Base-by-base conservation (phyloP, 1,284 basidiomycete genomes). In the Puccinia hordei region DNA sequence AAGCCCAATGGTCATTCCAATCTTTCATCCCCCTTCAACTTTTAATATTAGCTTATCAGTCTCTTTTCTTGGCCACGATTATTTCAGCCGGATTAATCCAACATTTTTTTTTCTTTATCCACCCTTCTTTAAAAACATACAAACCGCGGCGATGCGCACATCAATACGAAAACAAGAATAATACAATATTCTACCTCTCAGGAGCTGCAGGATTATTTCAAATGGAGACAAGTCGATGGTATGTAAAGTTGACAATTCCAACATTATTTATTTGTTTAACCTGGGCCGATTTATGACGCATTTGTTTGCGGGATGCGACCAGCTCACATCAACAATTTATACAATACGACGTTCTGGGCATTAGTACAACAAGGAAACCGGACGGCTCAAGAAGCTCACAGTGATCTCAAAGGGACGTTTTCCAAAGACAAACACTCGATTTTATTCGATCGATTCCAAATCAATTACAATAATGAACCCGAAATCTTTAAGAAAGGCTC, bases 311-410 rank as follows among this genome's bases (percentile, higher is more conserved):
- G 15, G 33, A 63, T 13, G 33, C 81, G 41, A 19, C 8, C 84
- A 97, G 95, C 97, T 0, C 97, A 99, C 85, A 93, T 99, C 86
- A 99, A 99, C 86, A 99, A 98, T 85, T 87, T 99, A 30, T 96
- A 99, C 88, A 99, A 99, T 84, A 98, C 97, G 0, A 88, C 88
- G 0, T 99, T 98, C 85, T 99, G 96, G 97, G 92, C 95, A 0
- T 88, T 99, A 12, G 90, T 98, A 0, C 90, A 92, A 59, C 88
- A 92, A 83, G 92, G 91, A 10, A 92, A 91, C 0, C 87, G 91
- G 84, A 91, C 90, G 0, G 91, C 92, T 0, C 88, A 90, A 3
- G 90, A 97, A 82, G 95, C 95, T 0, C 93, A 98, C 69, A 17
- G 49, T 22, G 33, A 33, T 76, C 51, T 61, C 0, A 83, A 97